Base-by-base conservation (phyloP, 2,329 filamentous ascomycete species). In the Phyllosticta citriasiana region DNA sequence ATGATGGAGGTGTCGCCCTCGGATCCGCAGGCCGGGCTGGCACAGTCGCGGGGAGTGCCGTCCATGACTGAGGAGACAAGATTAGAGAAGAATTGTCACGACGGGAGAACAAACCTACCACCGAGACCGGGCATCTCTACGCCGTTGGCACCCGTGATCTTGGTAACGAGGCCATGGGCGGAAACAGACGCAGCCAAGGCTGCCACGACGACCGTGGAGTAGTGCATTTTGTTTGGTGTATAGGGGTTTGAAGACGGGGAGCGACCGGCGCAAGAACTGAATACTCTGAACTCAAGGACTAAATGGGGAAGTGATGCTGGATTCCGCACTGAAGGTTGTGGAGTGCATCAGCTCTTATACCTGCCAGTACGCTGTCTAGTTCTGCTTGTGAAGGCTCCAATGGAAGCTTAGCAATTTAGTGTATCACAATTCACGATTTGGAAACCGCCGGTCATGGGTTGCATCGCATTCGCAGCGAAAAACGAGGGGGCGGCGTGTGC, bases 1-100 rank as follows among this genome's bases (percentile, higher is more conserved):
- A 88, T 87, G 77, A 88, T 87, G 71, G 85, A 79, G n/a, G 86
- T 88, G 69, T 88, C 86, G 63, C 81, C 83, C 71, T 88, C 81
- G n/a, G 85, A 80, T 62, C 85, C 86, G 69, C 84, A 88, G 54
- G 71, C 65, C 66, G 85, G 83, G 67, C 76, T 77, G 57, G 82
- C 77, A 72, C 85, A 88, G 74, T 88, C 84, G 68, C 86, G 84
- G 57, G 85, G 86, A 64, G 85, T 88, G 67, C 84, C 85, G 64
- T 88, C 85, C 55, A 78, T 77, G 65, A 87, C 82, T 79, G 67
- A 57, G 27, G 40, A 16, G 14, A 47, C 25, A 19, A 59, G 58
- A 61, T 70, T 61, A 67, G 65, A 57, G 30, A 30, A 52, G n/a
- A 47, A 19, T 30, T 52, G 10, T 25, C 52, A n/a, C 30, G 12